Conservation (phyloP, 495 filamentous ascomycete genomes). For the Xylaria bambusicola region DNA sequence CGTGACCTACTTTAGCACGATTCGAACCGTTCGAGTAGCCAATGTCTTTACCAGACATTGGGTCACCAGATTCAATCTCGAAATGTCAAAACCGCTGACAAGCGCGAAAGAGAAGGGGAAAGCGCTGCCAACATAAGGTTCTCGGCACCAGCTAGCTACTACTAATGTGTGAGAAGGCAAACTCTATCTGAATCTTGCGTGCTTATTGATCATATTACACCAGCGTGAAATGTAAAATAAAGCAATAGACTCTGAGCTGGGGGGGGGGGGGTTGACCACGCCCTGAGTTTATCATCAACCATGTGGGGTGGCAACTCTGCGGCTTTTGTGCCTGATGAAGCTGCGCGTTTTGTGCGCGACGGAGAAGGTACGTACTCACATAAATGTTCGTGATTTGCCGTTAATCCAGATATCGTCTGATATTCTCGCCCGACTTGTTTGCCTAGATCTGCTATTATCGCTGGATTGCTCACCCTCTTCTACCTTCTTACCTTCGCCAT, state of each 20-base stretch:
- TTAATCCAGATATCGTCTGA: background rate
- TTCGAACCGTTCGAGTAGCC: too few species aligned
- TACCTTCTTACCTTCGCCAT: background rate
- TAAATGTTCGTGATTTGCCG: background rate
- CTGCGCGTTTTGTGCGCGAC: background rate
- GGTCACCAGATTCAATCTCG: too few species aligned
- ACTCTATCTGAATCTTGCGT: background rate
- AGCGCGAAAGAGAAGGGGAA: background rate
- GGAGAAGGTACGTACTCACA: constrained; percentile 1
- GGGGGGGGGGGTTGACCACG: too few species aligned
- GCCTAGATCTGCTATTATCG: background rate
- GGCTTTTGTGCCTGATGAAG: too few species aligned
- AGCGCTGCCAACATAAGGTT: background rate
- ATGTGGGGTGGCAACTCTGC: constrained; percentile 8
- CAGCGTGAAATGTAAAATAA: too few species aligned
- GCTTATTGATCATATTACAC: too few species aligned
- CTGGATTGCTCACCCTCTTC: too few species aligned
- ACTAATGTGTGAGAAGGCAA: background rate
- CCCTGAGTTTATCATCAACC: too few species aligned
- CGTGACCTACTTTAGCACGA: background rate
- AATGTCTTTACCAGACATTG: too few species aligned
- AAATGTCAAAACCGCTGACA: background rate
- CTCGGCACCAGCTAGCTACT: background rate
- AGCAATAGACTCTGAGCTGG: too few species aligned
- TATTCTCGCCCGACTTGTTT: background rate